Base-by-base conservation (phyloP, 2,329 filamentous ascomycete genomes). In the Aspergillus clavatus region DNA sequence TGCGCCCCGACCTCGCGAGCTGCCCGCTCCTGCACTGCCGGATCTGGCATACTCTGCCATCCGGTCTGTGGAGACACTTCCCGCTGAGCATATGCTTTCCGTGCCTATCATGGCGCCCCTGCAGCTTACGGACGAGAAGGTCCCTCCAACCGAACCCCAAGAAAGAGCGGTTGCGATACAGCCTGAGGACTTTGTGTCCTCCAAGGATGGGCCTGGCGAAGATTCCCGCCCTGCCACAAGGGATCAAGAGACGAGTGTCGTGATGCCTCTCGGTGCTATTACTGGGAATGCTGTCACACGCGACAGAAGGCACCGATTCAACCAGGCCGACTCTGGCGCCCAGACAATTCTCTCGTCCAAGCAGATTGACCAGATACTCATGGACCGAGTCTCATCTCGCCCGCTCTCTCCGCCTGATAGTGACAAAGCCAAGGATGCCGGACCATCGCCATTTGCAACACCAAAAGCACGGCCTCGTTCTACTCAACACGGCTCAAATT, bases 291-390 rank as follows among this genome's bases (percentile, higher is more conserved):
- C 74, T 37, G 51, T 61, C 22, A 52, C 59, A 21, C 58, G 59
- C 19, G 60, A 61, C 35, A 39, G 51, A 21, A 59, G 42, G 43
- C 50, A 53, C n/a, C 51, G 46, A 18, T 57, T 62, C 31, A 65
- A 70, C 43, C 84, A 77, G 49, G 71, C 75, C 16, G 88, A 95
- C 57, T 84, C 86, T 54, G 80, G 83, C 42, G 85, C 86, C 11
- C 91, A 96, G 69, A 96, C 90, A 19, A 77, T 84, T 29, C 74
- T 96, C 23, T 94, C 89, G n/a, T 80, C 87, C 0, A 80, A 86
- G 40, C 83, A 86, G 45, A 88, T 95, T 52, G 89, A 95, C 55
- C 78, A 81, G 44, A 76, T 95, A 59, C 69, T 94, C 45, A 77
- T 78, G 53, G 74, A 76, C 43, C 81, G 80, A 55, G 61, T 64